Base-by-base conservation (phyloP, 805 yeast genomes). In the Tetrapisispora pingtungensis region DNA sequence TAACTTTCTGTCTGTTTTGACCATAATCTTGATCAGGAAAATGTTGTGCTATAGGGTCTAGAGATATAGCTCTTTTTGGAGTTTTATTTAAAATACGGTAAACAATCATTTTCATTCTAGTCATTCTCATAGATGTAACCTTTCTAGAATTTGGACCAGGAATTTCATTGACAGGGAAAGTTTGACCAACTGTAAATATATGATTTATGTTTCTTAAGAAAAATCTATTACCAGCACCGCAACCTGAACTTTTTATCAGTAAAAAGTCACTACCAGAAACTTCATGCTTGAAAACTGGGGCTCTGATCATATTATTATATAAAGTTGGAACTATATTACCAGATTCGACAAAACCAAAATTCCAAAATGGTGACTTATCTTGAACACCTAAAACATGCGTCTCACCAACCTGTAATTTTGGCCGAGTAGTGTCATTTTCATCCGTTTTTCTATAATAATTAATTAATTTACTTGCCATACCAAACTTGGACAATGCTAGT, bases 131-230 rank as follows among this genome's bases (percentile, higher is more conserved):
- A 3, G 96, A 82, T 0, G 97, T 89, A 19, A 89, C 97, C 56
- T 87, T 88, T 62, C 98, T 76, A 1, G 97, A 87, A 60, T 93
- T 96, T 2, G 98, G 98, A 1, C 97, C 97, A 0, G 98, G 98
- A 30, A 93, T 82, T 56, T 87, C 96, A 39, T 85, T 84, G 2
- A 87, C 96, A 1, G 98, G 98, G 52, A 87, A 80, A 0, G 84
- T 75, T 58, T 93, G 96, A 1, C 98, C 98, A 13, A 89, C 95
- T 0, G 87, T 79, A 61, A 87, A 93, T 40, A 85, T 58, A 58
- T 80, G 79, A 42, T 81, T 80, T 20, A 93, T 73, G 17, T 71
- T 71, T 50, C 94, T 72, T 50, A 93, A 57, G 55, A 70, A 89
- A 56, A 77, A 86, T 43, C 78, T 72, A 49, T 78, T 84, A 46